phyloP scores from a whole-genome alignment of 176 grass and related monocot genomes.

The Panicum miliaceum region DNA sequence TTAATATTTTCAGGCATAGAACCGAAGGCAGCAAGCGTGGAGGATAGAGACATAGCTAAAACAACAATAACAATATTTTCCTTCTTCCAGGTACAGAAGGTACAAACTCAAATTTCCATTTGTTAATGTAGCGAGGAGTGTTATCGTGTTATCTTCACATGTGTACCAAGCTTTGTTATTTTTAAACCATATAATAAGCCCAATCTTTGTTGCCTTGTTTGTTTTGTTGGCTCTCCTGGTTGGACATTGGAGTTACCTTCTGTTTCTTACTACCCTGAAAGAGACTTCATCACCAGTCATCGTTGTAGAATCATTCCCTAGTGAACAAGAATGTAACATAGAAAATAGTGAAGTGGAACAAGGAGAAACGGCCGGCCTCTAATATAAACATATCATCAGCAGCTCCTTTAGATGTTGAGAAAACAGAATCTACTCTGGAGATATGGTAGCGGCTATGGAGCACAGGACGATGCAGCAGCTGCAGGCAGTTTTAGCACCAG shows the following conservation, averaged over 20 bases:
- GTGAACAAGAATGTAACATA: conserved; percentile 24
- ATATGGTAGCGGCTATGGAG: neutral
- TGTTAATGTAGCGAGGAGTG: neutral
- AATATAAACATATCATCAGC: neutral
- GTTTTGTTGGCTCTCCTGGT: neutral
- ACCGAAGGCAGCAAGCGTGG: neutral
- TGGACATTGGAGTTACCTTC: conserved; percentile 10
- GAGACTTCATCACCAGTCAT: conserved; percentile 13
- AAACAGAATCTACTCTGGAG: neutral
- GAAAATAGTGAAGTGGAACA: neutral
- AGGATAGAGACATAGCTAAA: neutral
- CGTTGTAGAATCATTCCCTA: conserved; percentile 3
- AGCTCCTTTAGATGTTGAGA: neutral
- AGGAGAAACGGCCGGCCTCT: neutral
- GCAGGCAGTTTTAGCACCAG: conserved; percentile 10
- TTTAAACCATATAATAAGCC: neutral
- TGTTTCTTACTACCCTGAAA: neutral
- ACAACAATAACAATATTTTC: neutral
- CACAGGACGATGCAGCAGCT: neutral
- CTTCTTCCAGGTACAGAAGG: neutral
- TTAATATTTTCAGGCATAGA: too few relatives aligned
- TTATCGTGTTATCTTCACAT: neutral
- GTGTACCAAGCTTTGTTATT: neutral
- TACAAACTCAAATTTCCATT: neutral
- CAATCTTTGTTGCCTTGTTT: conserved; percentile 1